Base-by-base conservation (phyloP, 306 rosid genomes). In the Castanea crenata region DNA sequence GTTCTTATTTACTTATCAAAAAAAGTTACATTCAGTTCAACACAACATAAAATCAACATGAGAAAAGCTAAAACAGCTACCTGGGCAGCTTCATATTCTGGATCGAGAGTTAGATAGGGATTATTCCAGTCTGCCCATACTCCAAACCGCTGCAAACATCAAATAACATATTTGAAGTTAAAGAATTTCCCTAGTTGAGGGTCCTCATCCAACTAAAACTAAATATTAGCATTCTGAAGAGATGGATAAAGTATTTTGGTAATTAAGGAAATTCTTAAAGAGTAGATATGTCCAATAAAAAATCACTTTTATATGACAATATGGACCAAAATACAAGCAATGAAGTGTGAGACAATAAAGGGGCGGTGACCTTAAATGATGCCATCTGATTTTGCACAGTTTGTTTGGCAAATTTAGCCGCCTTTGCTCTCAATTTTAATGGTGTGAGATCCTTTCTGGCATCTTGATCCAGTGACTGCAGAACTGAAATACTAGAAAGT, bases 51-150 rank as follows among this genome's bases (percentile, higher is more conserved):
- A 67, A 74, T 58, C 61, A 83, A 79, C 27, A 81, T 72, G 79
- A 86, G 80, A 74, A 82, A 69, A 80, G 83, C 62, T 73, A 82
- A 86, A 84, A 85, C 79, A 80, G 82, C 79, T 91, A 95, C 99
- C 99, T 95, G 99, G 80, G 99, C 94, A 79, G 98, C 98, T 91
- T 95, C 99, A 87, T 95, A 95, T 73, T 90, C 93, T 19, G 98
- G 96, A 85, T 92, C 97, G 56, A 95, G 92, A 64, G 99, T 93
- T 78, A 95, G 92, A 82, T 95, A 95, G 55, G 93, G 92, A 87
- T 87, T 85, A 76, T 86, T 88, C 98, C 99, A 95, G 88, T 95
- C 98, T n/a, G 98, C 99, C 99, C 99, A 95, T 71, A 95, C 88
- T 84, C 99, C 98, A 80, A 77, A 95, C 64, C 99, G 99, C 98